Evolutionary conservation across 2,329 filamentous ascomycete species (phyloP).

Genomic region (Alternaria gaisen): DNA sequence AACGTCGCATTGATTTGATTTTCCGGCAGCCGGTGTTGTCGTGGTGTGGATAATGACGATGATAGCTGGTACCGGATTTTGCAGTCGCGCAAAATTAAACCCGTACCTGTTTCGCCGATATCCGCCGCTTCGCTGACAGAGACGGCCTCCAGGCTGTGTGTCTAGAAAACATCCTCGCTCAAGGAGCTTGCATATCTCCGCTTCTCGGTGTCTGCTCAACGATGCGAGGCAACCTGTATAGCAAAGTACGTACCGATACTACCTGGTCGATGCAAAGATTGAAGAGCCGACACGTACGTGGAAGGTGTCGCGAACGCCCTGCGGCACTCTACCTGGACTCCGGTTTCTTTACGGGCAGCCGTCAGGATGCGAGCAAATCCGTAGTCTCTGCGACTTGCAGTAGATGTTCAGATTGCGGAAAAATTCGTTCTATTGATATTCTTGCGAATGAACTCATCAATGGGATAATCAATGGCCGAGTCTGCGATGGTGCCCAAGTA

Average conservation of each 20-base stretch:
- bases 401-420: neutral
- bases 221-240: neutral
- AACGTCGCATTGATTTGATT: neutral
- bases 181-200: neutral
- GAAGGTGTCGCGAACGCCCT: neutral
- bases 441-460: too few species aligned
- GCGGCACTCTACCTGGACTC: neutral
- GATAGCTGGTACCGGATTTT: conserved; percentile 8
- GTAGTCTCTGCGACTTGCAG: neutral
- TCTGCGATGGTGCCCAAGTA: neutral
- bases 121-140: conserved; percentile 3
- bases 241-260: neutral
- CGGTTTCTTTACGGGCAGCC: neutral
- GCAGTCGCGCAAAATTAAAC: neutral
- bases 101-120: conserved; percentile 5
- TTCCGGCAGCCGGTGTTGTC: neutral
- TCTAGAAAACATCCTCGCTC: neutral
- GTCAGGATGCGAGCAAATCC: neutral
- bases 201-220: neutral
- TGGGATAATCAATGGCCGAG: too few species aligned
- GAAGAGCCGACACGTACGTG: neutral
- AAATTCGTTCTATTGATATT: too few species aligned
- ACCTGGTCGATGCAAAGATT: neutral
- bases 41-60: neutral
- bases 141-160: neutral